Base-by-base conservation (phyloP, 129 eudicot genomes). In the Flaveria sonorensis region DNA sequence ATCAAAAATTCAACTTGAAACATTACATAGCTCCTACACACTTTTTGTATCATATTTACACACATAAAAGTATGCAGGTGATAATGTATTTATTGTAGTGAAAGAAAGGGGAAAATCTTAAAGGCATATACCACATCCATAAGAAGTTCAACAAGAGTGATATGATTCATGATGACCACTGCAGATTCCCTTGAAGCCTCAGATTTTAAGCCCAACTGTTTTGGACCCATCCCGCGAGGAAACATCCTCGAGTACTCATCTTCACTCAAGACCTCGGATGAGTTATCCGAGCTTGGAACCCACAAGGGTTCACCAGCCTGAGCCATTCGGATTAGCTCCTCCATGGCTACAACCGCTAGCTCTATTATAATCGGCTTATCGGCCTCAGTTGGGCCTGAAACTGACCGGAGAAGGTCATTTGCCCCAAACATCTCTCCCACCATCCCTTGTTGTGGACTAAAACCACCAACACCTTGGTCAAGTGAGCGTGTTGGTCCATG, bases 311-410 rank as follows among this genome's bases (percentile, higher is more conserved):
- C 97, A 45, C 89, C 89, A 16, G 87, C 51, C 28, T 95, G 97
- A 16, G 96, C 97, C 96, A 95, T 86, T 78, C 96, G 75, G 62
- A 92, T 74, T 20, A 95, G 85, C 79, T 95, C 99, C 76, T 95
- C 99, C 99, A 95, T 91, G 1, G 99, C 99, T 73, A 97, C 97
- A 63, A 95, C 97, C 5, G 97, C 99, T 1, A 95, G 78, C 87
- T 95, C 99, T 46, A 95, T 84, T 75, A 95, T 92, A 81, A 95
- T 65, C 0, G 99, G 94, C 78, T 88, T 95, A 23, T 95, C 97
- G 1, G 97, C 96, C 65, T 91, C 99, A 7, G 86, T 88, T 8
- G 96, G 93, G 30, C 89, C 96, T 4, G 96, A 84, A n/a, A 91
- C 87, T 16, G 97, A 84, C 63, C 96, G 83, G 1, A 95, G 91